Evolutionary conservation across 2,329 filamentous ascomycete genomes (phyloP), one percentile per base, ranked within the genome.

Genomic region (Calonectria multiphialidica): DNA sequence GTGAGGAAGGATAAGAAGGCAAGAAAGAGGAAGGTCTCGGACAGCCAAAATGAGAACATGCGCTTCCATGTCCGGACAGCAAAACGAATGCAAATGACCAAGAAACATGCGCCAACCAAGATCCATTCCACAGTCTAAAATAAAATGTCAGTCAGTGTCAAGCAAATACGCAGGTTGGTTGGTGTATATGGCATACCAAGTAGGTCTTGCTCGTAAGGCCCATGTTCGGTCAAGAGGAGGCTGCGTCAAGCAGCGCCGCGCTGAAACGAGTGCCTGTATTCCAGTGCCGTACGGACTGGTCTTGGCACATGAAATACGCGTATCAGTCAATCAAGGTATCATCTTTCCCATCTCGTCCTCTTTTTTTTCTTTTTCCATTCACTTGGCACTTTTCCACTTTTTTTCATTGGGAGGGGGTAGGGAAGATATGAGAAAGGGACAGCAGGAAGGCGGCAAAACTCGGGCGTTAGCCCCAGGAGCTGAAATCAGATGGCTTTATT

Each of bases 101-200:
- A 10, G 37, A 59, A 33, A 40, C 33, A 59, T 18, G 40, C n/a
- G 37, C 53, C 53, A 59, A 59, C 53, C 53, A 59, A 59, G n/a
- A 59, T n/a, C 53, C 53, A 59, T 59, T 59, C 53, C 53, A 59
- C 53, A 40, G 53, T 59, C 53, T 59, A 59, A 5, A 21, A 40
- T 4, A 6, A 28, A 28, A 25, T 3, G 49, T 59, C 15, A 59
- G 53, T 5, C 28, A 8, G 28, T 30, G 28, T 8, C 28, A 30
- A 30, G 8, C 4, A 30, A 30, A 30, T 30, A 30, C 5, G 28
- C 28, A 8, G 28, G 6, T 7, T 50, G 21, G n/a, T 21, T 23
- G 28, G 35, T 7, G 23, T 6, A 23, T 13, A 13, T 10, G 25
- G 30, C 35, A 40, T 40, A 59, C 53, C 53, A 59, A 30, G 35